Conservation (phyloP, 1,139 yeast genomes). For the Yamadazyma songkhlaensis region DNA sequence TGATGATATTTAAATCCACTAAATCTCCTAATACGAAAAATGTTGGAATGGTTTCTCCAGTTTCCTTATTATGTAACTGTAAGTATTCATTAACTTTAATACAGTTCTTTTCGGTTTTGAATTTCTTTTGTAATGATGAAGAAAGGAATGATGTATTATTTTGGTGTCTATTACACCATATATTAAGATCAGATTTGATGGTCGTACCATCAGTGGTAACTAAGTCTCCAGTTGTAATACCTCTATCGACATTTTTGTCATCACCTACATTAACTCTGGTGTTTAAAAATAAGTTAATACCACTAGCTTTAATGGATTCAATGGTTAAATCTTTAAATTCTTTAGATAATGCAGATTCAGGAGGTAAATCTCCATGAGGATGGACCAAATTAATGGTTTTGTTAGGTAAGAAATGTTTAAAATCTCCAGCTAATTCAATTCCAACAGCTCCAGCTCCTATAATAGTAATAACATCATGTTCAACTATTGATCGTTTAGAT, state of each 20-base stretch:
- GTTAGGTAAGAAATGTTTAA: slow-evolving; percentile 32
- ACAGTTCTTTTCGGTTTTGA: slow-evolving; percentile 26
- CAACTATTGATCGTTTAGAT: slow-evolving; percentile 22
- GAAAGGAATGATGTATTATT: slow-evolving; percentile 36
- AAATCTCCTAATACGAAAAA: slow-evolving; percentile 42
- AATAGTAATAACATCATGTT: slow-evolving; percentile 27
- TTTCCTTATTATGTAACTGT: slow-evolving; percentile 23
- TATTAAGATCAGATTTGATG: slow-evolving; percentile 32
- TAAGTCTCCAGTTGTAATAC: slow-evolving; percentile 24
- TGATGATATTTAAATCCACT: slow-evolving; percentile 39
- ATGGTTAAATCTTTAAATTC: slow-evolving; percentile 26
- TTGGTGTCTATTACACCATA: slow-evolving; percentile 45
- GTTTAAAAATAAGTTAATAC: slow-evolving; percentile 19
- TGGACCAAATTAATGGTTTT: slow-evolving; percentile 39
- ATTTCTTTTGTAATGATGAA: slow-evolving; percentile 15
- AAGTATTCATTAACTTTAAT: slow-evolving; percentile 35
- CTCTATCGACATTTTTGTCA: slow-evolving; percentile 10
- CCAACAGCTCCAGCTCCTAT: slow-evolving; percentile 55
- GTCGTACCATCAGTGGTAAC: slow-evolving; percentile 25
- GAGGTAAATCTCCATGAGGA: slow-evolving; percentile 39
- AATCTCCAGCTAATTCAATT: slow-evolving; percentile 47
- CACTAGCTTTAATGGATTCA: slow-evolving; percentile 23
- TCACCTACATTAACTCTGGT: slow-evolving; percentile 26
- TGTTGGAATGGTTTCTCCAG: slow-evolving; percentile 16
- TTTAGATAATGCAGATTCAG: slow-evolving; percentile 31